Evolutionary conservation across 2,329 filamentous ascomycete genomes (phyloP).

Genomic region (Gaeumannomyces sp.): DNA sequence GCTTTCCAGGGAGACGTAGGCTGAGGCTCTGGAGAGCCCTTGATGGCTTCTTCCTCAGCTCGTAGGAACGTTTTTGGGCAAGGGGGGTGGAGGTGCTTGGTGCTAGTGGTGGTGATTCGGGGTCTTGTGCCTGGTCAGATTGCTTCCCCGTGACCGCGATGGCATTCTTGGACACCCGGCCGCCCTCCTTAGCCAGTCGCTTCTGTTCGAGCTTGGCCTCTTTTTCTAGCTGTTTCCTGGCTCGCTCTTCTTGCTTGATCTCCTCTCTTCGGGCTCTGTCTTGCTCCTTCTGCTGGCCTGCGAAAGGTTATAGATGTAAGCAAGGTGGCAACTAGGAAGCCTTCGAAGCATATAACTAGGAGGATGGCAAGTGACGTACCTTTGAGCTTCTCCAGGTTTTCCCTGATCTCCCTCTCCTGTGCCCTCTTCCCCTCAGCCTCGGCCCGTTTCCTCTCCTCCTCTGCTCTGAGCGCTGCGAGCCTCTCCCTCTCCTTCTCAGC

Average conservation of each 20-base stretch:
- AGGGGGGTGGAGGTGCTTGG: background rate
- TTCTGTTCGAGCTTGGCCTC: constrained; percentile 42
- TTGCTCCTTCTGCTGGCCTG: constrained; percentile 40
- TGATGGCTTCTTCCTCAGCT: background rate
- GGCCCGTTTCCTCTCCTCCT: constrained; percentile 45
- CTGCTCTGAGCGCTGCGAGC: constrained; percentile 54
- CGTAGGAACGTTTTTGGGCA: background rate
- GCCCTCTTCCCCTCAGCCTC: constrained; percentile 38
- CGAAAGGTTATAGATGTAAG: constrained; percentile 14
- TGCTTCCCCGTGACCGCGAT: constrained; percentile 20
- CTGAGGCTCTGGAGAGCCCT: background rate
- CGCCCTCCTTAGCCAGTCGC: constrained; percentile 33
- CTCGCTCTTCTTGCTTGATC: constrained; percentile 52
- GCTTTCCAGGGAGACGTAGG: constrained; percentile 3
- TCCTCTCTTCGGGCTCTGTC: constrained; percentile 31
- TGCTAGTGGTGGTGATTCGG: background rate
- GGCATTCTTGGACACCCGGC: background rate
- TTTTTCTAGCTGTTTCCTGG: constrained; percentile 34
- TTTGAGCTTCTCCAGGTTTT: constrained; percentile 48
- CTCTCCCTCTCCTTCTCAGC: constrained; percentile 66
- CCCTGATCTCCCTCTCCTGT: constrained; percentile 46
- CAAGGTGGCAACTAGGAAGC: background rate
- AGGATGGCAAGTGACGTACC: constrained; percentile 39
- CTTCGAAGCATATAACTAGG: background rate
- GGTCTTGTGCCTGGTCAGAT: constrained; percentile 27